Conservation (phyloP, 202 grass and related monocot genomes). For the Schoenoplectus tabernaemontani region DNA sequence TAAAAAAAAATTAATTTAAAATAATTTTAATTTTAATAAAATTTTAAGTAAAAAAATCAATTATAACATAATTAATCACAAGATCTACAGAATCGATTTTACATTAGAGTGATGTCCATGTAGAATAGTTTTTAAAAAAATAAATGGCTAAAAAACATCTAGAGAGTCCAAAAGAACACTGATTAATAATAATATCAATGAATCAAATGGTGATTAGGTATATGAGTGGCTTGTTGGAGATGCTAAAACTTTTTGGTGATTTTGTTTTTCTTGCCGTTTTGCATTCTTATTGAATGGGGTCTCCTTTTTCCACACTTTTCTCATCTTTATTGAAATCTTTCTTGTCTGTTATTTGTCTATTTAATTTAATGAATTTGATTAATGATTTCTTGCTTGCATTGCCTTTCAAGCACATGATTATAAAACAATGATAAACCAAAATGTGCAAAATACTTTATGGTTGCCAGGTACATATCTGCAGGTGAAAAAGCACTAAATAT, state of each 20-base stretch:
- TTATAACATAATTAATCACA: not conserved
- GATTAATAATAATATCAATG: not conserved
- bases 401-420: not conserved
- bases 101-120: not conserved
- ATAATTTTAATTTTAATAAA: too few species aligned
- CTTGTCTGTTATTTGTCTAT: not conserved
- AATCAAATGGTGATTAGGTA: constrained; percentile 8
- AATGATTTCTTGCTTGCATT: not conserved
- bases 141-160: not conserved
- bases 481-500: not conserved
- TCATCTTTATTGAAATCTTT: not conserved
- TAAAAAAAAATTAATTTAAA: not conserved
- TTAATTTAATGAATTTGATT: not conserved
- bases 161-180: not conserved
- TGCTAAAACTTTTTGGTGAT: constrained; percentile 12
- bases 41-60: not conserved
- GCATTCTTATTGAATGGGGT: not conserved
- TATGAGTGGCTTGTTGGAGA: constrained; percentile 20
- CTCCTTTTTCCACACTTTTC: not conserved
- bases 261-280: constrained; percentile 15
- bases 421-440: not conserved
- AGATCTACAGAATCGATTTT: constrained; percentile 1
- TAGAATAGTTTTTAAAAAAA: not conserved
- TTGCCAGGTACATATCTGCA: not conserved
- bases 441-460: not conserved